phyloP scores from a whole-genome alignment of 75 land plant genomes.

The Pinus tabuliformis region DNA sequence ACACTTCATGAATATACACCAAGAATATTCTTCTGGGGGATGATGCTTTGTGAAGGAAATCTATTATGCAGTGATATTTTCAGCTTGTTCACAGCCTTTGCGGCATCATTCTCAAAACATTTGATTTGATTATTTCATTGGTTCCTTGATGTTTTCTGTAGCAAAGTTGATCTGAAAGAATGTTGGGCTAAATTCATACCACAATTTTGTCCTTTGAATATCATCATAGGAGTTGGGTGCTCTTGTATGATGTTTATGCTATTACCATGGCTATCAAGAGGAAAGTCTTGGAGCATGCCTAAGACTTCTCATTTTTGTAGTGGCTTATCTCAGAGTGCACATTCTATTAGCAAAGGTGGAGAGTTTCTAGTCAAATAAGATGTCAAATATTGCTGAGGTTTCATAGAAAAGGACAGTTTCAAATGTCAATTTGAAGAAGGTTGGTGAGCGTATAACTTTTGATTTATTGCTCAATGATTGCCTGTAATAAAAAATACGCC shows the following conservation, averaged over 20 bases:
- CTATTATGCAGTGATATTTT: too few species aligned
- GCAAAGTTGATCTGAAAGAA: too few species aligned
- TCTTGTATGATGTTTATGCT: not conserved
- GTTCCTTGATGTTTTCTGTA: too few species aligned
- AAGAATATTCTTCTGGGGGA: too few species aligned
- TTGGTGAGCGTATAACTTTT: not conserved
- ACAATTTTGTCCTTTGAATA: slow-evolving; percentile 5
- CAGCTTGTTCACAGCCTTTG: too few species aligned
- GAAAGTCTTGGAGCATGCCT: not conserved
- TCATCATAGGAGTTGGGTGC: not conserved
- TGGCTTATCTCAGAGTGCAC: too few species aligned
- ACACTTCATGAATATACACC: too few species aligned
- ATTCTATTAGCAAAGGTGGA: not conserved
- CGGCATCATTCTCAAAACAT: too few species aligned
- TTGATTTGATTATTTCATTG: too few species aligned
- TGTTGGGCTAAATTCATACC: too few species aligned
- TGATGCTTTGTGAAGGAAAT: too few species aligned
- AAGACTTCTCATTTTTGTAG: not conserved
- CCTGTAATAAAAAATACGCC: not conserved
- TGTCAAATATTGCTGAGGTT: not conserved
- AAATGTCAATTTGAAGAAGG: not conserved
- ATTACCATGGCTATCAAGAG: not conserved
- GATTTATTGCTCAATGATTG: not conserved
- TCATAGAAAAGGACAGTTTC: not conserved
- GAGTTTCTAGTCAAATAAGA: not conserved